These are phyloP conservation scores for Claviceps quebecensis DNA, from an alignment of 2,329 filamentous ascomycete species.

Conservation along the genomic window DNA sequence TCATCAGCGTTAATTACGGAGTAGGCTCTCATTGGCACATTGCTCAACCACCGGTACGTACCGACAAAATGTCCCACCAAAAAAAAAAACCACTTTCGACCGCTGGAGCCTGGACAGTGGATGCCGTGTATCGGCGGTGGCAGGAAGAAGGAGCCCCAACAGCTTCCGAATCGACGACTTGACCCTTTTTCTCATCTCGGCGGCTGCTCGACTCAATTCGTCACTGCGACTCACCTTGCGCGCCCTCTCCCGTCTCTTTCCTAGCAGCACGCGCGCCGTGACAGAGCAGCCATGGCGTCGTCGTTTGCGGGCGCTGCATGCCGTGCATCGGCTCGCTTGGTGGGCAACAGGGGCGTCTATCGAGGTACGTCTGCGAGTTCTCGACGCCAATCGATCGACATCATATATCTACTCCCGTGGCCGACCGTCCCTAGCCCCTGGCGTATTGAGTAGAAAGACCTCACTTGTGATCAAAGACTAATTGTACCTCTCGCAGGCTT, in stretches of 20 bases:
- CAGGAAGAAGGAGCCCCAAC: conserved; percentile 16
- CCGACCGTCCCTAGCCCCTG: too few species aligned
- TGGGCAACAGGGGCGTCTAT: conserved; percentile 30
- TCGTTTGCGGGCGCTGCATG: conserved; percentile 50
- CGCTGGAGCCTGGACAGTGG: conserved; percentile 9
- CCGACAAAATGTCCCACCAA: conserved; percentile 11
- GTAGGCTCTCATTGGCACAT: too few species aligned
- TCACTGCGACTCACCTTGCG: neutral
- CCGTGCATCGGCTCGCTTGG: conserved; percentile 48
- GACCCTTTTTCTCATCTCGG: conserved; percentile 3
- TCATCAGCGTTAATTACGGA: neutral
- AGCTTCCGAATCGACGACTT: conserved; percentile 10
- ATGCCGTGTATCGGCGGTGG: conserved; percentile 15
- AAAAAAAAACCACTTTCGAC: conserved; percentile 14
- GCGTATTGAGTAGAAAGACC: too few species aligned
- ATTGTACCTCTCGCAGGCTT: conserved; percentile 35
- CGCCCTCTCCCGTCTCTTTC: neutral
- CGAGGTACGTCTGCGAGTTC: conserved; percentile 37
- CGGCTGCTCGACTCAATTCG: conserved; percentile 4
- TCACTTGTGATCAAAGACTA: too few species aligned
- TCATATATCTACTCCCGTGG: too few species aligned
- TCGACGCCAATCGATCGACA: neutral
- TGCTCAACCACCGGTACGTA: conserved; percentile 4
- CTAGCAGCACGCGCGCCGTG: conserved; percentile 1
- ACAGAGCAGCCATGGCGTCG: conserved; percentile 38